Conservation (phyloP, 1,284 basidiomycete genomes). For the Pseudozyma sp. region DNA sequence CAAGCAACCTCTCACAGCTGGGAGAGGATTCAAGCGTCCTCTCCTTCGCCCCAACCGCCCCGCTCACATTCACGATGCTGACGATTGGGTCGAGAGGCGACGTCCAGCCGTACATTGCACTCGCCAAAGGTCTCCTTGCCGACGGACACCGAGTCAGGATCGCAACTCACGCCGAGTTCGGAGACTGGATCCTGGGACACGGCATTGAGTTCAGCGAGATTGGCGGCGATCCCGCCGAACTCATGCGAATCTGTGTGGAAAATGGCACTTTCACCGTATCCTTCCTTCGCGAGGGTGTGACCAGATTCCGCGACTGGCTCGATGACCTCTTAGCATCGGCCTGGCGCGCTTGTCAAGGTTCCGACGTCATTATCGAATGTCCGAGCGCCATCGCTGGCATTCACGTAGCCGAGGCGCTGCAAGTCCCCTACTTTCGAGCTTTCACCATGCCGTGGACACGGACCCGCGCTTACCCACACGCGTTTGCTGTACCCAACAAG, state of each 20-base stretch:
- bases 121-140: slow-evolving; percentile 88
- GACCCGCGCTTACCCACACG: slow-evolving; percentile 92
- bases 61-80: slow-evolving; percentile 77
- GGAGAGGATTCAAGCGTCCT: slow-evolving; percentile 43
- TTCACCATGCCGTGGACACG: slow-evolving; percentile 84
- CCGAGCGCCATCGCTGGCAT: slow-evolving; percentile 99
- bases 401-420: slow-evolving; percentile 93
- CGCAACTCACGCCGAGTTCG: slow-evolving; percentile 92
- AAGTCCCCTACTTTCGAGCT: slow-evolving; percentile 91
- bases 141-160: slow-evolving; percentile 88
- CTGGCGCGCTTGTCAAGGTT: slow-evolving; percentile 94
- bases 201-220: slow-evolving; percentile 93
- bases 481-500: slow-evolving; percentile 92
- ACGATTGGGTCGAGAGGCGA: slow-evolving; percentile 91
- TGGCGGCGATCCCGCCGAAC: slow-evolving; percentile 94
- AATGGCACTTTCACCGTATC: slow-evolving; percentile 90
- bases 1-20: slow-evolving; percentile 23
- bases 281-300: slow-evolving; percentile 88
- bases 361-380: slow-evolving; percentile 91
- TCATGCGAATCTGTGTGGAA: slow-evolving; percentile 73
- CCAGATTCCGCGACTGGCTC: slow-evolving; percentile 96
- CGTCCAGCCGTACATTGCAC: slow-evolving; percentile 85
- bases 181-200: slow-evolving; percentile 88
- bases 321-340: slow-evolving; percentile 92
- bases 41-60: slow-evolving; percentile 38